These are phyloP conservation scores for Ceratobasidium sp. DNA, from an alignment of 1,284 basidiomycete genomes.

Conservation along the genomic window DNA sequence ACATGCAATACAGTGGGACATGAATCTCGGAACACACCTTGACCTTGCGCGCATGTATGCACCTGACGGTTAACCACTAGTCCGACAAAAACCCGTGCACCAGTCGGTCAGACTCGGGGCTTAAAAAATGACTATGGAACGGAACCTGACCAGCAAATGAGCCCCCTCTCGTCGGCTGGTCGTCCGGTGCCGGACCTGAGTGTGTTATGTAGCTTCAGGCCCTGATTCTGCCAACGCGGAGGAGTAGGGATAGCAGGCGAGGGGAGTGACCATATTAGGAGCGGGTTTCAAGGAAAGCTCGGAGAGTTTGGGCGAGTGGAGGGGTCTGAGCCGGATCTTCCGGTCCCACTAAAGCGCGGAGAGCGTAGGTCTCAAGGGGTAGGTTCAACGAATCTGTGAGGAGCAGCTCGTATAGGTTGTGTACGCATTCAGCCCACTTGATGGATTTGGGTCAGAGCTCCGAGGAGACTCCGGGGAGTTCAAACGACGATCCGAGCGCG, in stretches of 20 bases:
- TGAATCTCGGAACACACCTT: not conserved
- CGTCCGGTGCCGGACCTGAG: not conserved
- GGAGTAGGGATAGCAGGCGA: not conserved
- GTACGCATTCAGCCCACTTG: not conserved
- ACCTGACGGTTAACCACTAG: not conserved
- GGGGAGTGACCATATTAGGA: not conserved
- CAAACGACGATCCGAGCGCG: not conserved
- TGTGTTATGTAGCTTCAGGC: not conserved
- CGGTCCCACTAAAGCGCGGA: not conserved
- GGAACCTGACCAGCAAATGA: not conserved
- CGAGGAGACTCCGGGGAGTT: constrained; percentile 1
- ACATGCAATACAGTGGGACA: not conserved
- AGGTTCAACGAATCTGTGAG: not conserved
- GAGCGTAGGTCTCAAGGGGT: not conserved
- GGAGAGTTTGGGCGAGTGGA: not conserved
- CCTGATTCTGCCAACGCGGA: not conserved
- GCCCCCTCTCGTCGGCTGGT: not conserved
- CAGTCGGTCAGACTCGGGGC: not conserved
- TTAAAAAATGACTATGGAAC: not conserved
- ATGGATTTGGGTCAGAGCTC: not conserved
- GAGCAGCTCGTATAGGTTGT: not conserved
- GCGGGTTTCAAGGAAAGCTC: not conserved
- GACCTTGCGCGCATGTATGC: constrained; percentile 1
- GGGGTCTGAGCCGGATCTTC: not conserved
- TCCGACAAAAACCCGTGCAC: not conserved